A percentile compares a stretch with the other conserved stretches of the same genome.
phyloP scores from a whole-genome alignment of 495 filamentous ascomycete species.

The Aspergillus diversus region DNA sequence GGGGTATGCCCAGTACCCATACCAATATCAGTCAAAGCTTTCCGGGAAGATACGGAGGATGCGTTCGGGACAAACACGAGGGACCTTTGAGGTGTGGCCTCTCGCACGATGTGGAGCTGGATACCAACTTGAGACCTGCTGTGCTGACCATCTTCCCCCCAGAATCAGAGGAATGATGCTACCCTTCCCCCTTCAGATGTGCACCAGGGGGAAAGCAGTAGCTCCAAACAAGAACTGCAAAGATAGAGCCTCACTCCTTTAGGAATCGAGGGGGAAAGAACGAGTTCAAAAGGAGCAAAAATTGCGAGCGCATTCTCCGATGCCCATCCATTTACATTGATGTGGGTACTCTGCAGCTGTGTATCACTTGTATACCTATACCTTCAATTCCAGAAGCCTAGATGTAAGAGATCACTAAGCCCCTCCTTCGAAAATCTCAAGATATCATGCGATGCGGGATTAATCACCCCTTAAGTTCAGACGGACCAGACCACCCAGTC shows the following conservation, averaged over 20 bases:
- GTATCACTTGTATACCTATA: too few species aligned
- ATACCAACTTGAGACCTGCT: not conserved
- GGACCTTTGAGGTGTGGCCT: not conserved
- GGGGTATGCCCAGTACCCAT: not conserved
- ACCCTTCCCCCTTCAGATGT: too few species aligned
- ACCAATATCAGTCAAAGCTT: not conserved
- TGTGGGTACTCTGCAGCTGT: too few species aligned
- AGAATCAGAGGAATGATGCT: too few species aligned
- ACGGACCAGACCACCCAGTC: not conserved
- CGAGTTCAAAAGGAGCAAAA: too few species aligned
- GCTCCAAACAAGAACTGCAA: too few species aligned
- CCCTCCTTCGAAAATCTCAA: not conserved
- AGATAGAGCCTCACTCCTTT: too few species aligned
- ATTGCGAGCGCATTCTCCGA: too few species aligned
- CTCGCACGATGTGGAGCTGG: not conserved
- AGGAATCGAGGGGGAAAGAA: too few species aligned
- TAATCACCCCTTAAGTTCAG: not conserved
- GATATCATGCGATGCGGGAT: not conserved
- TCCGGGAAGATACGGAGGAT: conserved; percentile 12
- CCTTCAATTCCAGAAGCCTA: not conserved
- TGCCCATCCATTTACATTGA: too few species aligned
- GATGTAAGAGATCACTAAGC: not conserved
- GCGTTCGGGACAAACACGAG: conserved; percentile 6
- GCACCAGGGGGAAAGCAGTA: too few species aligned
- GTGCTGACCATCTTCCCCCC: too few species aligned